Percentiles rank a stretch among this genome's conserved stretches.
Evolutionary conservation across 1,139 yeast species (phyloP).

Genomic region (Candida smagusa): DNA sequence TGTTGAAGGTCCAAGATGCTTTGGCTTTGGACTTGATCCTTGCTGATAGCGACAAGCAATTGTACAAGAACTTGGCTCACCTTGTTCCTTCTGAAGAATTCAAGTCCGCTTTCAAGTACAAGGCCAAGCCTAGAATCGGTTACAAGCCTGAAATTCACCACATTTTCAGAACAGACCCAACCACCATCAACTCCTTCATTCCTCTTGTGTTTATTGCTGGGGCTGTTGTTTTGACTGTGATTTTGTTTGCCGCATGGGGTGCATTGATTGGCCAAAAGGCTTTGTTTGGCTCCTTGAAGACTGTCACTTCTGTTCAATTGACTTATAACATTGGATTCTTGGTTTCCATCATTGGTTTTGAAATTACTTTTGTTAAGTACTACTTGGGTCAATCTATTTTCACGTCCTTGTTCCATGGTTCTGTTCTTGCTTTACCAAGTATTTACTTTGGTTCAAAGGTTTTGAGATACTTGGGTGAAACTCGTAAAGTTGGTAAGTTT

Average conservation of each 20-base stretch:
- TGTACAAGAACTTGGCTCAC: conserved; percentile 30
- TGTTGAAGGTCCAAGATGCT: conserved; percentile 32
- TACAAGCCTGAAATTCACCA: conserved; percentile 68
- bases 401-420: conserved; percentile 54
- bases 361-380: conserved; percentile 62
- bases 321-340: conserved; percentile 48
- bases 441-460: conserved; percentile 70
- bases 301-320: conserved; percentile 24
- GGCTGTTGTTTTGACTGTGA: conserved; percentile 41
- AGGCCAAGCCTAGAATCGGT: conserved; percentile 40
- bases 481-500: conserved; percentile 33
- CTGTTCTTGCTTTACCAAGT: conserved; percentile 53
- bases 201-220: conserved; percentile 52
- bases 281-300: conserved; percentile 33
- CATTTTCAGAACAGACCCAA: conserved; percentile 55
- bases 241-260: conserved; percentile 49
- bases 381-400: conserved; percentile 72
- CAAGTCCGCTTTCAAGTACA: conserved; percentile 21
- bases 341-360: conserved; percentile 54
- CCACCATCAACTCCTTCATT: conserved; percentile 50
- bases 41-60: conserved; percentile 26
- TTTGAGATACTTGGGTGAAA: conserved; percentile 33
- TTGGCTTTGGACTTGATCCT: conserved; percentile 33
- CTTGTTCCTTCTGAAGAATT: conserved; percentile 32
- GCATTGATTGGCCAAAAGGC: conserved; percentile 40